Percentiles rank a stretch among this genome's conserved stretches.
Evolutionary conservation across 140 eudicot species (phyloP).

Genomic region (Erigeron philadelphicus): DNA sequence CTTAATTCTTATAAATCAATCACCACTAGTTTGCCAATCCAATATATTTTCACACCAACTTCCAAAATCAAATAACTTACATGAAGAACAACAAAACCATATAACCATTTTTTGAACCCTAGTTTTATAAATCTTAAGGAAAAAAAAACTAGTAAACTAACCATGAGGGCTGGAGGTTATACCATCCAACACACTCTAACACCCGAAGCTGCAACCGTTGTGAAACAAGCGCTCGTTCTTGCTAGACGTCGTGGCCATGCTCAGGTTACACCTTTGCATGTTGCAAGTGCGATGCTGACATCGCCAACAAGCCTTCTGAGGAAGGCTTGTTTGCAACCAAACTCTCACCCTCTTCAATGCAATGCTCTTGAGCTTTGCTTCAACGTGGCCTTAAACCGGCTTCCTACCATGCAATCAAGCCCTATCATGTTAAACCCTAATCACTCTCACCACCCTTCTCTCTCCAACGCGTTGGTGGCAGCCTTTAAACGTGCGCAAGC

Average conservation of each 20-base stretch:
- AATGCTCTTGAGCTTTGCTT: conserved; percentile 91
- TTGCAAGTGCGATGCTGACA: conserved; percentile 69
- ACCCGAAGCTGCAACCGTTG: conserved; percentile 55
- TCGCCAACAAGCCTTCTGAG: conserved; percentile 50
- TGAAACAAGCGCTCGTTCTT: conserved; percentile 63
- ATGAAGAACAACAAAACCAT: conserved; percentile 25
- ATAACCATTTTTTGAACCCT: conserved; percentile 28
- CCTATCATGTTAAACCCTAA: conserved; percentile 44
- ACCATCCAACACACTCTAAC: conserved; percentile 71
- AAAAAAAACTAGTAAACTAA: background rate
- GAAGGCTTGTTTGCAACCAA: conserved; percentile 67
- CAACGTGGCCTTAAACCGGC: conserved; percentile 87
- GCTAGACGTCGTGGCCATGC: conserved; percentile 83
- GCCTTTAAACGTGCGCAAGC: conserved; percentile 92
- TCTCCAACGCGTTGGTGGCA: conserved; percentile 78
- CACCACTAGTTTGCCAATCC: conserved; percentile 28
- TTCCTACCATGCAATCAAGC: conserved; percentile 58
- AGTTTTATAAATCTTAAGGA: conserved; percentile 16
- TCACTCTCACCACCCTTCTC: conserved; percentile 61
- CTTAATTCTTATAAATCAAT: conserved; percentile 23
- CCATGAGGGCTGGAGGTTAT: conserved; percentile 73
- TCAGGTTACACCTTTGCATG: conserved; percentile 82
- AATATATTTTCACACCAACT: conserved; percentile 35
- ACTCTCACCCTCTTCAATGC: conserved; percentile 82
- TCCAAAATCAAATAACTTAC: conserved; percentile 19